Evolutionary conservation across 2,329 filamentous ascomycete genomes (phyloP).

Genomic region (Exophiala aquamarina): DNA sequence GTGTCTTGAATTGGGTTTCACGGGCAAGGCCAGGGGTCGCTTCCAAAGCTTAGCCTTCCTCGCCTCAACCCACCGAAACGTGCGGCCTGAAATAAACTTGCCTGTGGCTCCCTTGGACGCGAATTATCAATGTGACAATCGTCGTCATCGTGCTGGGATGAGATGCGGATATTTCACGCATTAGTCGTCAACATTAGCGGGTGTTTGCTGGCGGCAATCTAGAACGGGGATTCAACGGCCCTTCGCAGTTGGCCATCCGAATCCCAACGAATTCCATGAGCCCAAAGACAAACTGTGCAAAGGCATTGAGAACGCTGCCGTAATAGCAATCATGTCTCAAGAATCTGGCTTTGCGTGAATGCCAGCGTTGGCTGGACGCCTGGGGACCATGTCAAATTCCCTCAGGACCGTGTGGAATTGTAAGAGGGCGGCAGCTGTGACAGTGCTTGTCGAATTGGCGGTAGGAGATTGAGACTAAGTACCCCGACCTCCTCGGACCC

Average conservation of each 20-base stretch:
- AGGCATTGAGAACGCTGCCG: too few species aligned
- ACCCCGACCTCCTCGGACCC: constrained; percentile 1
- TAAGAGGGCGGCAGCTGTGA: constrained; percentile 1
- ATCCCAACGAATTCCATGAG: too few species aligned
- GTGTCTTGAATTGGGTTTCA: constrained; percentile 23
- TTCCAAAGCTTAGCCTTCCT: constrained; percentile 6
- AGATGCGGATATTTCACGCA: too few species aligned
- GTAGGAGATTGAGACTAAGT: constrained; percentile 3
- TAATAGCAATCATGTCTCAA: neutral
- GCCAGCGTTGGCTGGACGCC: neutral
- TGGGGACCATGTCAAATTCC: constrained; percentile 3
- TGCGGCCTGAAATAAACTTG: neutral
- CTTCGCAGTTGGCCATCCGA: too few species aligned
- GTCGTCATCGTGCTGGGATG: too few species aligned
- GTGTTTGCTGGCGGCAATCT: too few species aligned
- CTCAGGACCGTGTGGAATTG: constrained; percentile 4
- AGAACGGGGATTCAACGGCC: too few species aligned
- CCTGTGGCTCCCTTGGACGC: too few species aligned
- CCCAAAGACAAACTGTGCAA: too few species aligned
- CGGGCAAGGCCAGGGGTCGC: constrained; percentile 7
- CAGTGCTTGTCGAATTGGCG: neutral
- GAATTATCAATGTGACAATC: too few species aligned
- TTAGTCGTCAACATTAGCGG: too few species aligned
- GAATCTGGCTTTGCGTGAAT: neutral
- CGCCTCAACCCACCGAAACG: too few species aligned